These are phyloP conservation scores for Thoreauomyces humboldtii DNA, from an alignment of 192 early-diverging fungal genomes.

Conservation along the genomic window DNA sequence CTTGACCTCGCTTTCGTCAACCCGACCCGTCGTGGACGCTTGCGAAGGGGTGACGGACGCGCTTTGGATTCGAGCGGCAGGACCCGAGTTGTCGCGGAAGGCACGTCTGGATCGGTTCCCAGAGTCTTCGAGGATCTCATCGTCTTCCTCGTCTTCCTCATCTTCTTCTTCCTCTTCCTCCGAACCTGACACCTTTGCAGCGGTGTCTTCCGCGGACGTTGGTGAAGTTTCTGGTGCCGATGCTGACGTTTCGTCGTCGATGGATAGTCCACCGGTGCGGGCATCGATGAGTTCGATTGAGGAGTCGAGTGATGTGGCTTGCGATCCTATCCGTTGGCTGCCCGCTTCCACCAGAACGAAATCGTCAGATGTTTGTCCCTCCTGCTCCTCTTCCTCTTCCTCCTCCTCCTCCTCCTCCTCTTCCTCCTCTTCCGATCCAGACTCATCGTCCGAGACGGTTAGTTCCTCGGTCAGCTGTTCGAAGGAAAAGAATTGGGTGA, in stretches of 20 bases:
- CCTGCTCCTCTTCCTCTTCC: conserved; percentile 30
- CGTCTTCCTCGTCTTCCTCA: not conserved
- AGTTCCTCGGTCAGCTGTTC: conserved; percentile 17
- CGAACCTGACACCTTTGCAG: no score
- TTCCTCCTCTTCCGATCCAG: conserved; percentile 37
- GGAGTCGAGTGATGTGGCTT: conserved; percentile 23
- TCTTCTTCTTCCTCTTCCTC: not conserved
- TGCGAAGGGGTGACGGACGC: no score
- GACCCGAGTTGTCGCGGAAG: no score
- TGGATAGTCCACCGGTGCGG: no score
- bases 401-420: conserved; percentile 30
- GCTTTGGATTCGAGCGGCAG: no score
- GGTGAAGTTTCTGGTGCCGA: no score
- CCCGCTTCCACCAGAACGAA: conserved; percentile 6
- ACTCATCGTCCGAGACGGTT: conserved; percentile 9
- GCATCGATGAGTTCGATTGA: no score
- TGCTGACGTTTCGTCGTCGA: no score
- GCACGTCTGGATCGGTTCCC: no score
- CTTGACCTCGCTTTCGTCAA: conserved; percentile 36
- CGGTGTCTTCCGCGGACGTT: no score
- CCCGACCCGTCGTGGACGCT: conserved; percentile 13
- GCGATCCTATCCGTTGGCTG: conserved; percentile 26
- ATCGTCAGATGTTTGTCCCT: conserved; percentile 36
- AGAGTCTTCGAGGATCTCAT: conserved; percentile 10
- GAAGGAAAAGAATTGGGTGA: not conserved